These are phyloP conservation scores for Rhizopogon vulgaris DNA, from an alignment of 768 basidiomycete genomes.

Conservation along the genomic window DNA sequence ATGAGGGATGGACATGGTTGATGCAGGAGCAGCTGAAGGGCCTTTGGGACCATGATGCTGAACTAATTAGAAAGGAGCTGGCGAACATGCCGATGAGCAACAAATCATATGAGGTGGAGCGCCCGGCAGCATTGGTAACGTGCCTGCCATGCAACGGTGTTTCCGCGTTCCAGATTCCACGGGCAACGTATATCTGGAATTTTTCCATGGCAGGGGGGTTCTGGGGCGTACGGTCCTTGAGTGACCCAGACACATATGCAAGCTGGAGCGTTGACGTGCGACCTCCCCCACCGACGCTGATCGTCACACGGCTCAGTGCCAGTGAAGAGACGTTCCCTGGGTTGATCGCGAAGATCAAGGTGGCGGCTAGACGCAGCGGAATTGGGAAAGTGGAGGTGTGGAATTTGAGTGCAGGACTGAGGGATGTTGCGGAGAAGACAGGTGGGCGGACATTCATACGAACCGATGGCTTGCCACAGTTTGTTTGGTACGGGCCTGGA, in stretches of 20 bases:
- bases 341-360: slow-evolving; percentile 30
- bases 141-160: slow-evolving; percentile 44
- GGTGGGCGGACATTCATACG: slow-evolving; percentile 29
- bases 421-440: slow-evolving; percentile 16
- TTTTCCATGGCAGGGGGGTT: slow-evolving; percentile 10
- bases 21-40: slow-evolving; percentile 27
- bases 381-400: slow-evolving; percentile 41
- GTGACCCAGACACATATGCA: slow-evolving; percentile 24
- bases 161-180: slow-evolving; percentile 35
- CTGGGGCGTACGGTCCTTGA: slow-evolving; percentile 15
- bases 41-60: slow-evolving; percentile 37
- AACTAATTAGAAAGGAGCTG: slow-evolving; percentile 29
- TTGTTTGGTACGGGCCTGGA: slow-evolving; percentile 48
- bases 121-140: slow-evolving; percentile 21
- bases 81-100: slow-evolving; percentile 4
- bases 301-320: slow-evolving; percentile 37
- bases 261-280: slow-evolving; percentile 41
- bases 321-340: slow-evolving; percentile 23
- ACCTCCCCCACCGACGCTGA: slow-evolving; percentile 27
- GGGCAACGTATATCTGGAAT: slow-evolving; percentile 19
- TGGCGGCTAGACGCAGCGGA: slow-evolving; percentile 28
- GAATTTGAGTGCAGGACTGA: slow-evolving; percentile 34
- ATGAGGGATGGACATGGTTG: slow-evolving; percentile 23
- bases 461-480: slow-evolving; percentile 34
- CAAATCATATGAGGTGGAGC: slow-evolving; percentile 4